Conservation (phyloP, 2,329 filamentous ascomycete genomes). For the Penicillium sp. region DNA sequence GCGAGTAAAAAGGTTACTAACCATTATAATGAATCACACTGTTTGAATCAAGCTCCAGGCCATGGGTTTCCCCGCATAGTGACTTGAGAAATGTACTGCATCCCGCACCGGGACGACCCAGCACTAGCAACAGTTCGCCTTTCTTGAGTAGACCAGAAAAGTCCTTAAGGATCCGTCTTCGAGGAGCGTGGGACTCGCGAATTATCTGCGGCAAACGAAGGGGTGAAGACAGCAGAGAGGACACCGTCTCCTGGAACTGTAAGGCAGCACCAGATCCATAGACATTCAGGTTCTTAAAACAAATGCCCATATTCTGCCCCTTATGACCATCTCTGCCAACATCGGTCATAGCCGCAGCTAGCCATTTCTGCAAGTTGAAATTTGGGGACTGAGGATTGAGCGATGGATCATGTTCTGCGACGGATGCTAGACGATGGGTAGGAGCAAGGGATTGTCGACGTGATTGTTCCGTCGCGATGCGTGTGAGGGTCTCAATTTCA, state of each 20-base stretch:
- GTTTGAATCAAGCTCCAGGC: slow-evolving; percentile 63
- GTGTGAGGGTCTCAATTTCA: slow-evolving; percentile 20
- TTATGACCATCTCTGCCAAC: slow-evolving; percentile 5
- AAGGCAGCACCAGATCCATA: slow-evolving; percentile 27
- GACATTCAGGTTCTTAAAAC: slow-evolving; percentile 23
- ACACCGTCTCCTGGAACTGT: slow-evolving; percentile 24
- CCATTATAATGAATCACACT: slow-evolving; percentile 79
- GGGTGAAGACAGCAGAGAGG: slow-evolving; percentile 16
- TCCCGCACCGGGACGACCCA: slow-evolving; percentile 44
- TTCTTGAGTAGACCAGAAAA: slow-evolving; percentile 57
- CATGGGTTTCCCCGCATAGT: slow-evolving; percentile 73
- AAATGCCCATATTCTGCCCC: slow-evolving; percentile 16
- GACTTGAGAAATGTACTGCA: slow-evolving; percentile 82
- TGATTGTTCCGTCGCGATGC: slow-evolving; percentile 20
- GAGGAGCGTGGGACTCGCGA: slow-evolving; percentile 13
- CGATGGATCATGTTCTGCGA: slow-evolving; percentile 16
- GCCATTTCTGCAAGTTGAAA: slow-evolving; percentile 21
- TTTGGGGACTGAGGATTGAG: slow-evolving; percentile 17
- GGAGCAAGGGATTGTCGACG: slow-evolving; percentile 13
- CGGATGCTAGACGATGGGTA: slow-evolving; percentile 8
- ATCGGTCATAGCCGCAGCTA: slow-evolving; percentile 15
- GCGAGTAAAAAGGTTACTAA: slow-evolving; percentile 16
- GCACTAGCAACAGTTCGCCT: slow-evolving; percentile 51
- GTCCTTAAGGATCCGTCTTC: slow-evolving; percentile 51
- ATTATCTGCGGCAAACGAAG: slow-evolving; percentile 17